Conservation (phyloP, 148 eudicot species). For the Rheum nobile region DNA sequence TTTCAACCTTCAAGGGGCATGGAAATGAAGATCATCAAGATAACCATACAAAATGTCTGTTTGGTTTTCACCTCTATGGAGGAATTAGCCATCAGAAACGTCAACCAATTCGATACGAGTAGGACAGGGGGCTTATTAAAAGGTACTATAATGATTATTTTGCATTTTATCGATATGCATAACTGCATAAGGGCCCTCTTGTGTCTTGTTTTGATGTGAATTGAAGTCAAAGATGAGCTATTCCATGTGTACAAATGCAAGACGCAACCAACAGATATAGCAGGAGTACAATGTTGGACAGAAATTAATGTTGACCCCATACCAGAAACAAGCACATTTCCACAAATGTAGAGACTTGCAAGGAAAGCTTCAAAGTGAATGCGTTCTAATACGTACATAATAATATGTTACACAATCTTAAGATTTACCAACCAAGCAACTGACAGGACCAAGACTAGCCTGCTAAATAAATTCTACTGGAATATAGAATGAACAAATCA, state of each 20-base stretch:
- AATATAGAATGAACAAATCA: too few relatives aligned
- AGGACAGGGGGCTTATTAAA: too few relatives aligned
- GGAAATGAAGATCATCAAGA: neutral
- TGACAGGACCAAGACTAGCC: neutral
- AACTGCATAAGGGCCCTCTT: too few relatives aligned
- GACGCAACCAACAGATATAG: too few relatives aligned
- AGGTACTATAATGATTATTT: too few relatives aligned
- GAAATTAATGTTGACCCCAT: neutral
- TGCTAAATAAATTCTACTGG: too few relatives aligned
- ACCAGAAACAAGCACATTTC: neutral
- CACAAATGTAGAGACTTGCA: neutral
- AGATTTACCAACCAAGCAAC: neutral
- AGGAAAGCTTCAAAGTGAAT: neutral
- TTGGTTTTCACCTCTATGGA: neutral
- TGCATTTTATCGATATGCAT: too few relatives aligned
- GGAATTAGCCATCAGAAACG: neutral
- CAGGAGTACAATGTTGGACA: neutral
- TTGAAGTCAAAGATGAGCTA: neutral
- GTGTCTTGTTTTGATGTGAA: neutral
- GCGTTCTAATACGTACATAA: too few relatives aligned
- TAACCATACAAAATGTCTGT: neutral
- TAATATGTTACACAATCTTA: too few relatives aligned
- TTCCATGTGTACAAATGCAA: too few relatives aligned
- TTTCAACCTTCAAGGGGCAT: conserved; percentile 5
- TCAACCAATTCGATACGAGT: neutral